Base-by-base conservation (phyloP, 2,329 filamentous ascomycete species). In the Fusarium tupiense region DNA sequence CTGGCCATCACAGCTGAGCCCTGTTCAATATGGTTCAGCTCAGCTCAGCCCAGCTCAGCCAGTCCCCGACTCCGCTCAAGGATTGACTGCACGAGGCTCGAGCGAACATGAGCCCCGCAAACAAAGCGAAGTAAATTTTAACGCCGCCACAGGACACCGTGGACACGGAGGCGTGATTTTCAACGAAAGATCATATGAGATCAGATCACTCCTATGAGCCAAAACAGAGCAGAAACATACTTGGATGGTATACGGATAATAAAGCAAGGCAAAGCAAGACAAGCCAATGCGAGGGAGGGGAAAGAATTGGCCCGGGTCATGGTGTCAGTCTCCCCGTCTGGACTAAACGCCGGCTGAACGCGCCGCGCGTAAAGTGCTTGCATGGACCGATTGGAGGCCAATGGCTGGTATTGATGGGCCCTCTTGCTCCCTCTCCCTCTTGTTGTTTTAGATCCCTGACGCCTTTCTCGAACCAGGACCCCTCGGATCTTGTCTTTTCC, bases 311-410 rank as follows among this genome's bases (percentile, higher is more conserved):
- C 40, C 50, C 61, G 50, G 71, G 61, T 56, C 70, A 74, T 74
- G 57, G 67, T 72, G 52, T 74, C 63, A 74, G 71, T 74, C 71
- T 74, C 71, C 56, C 71, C 56, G 61, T 66, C 35, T 53, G 17
- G 46, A 40, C 60, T 37, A 44, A 37, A 69, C 54, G 60, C 61
- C 67, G 43, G 44, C 38, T 47, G 65, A 61, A 62, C 67, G 71
- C 57, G 71, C 64, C 64, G 49, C 72, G 72, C 65, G 72, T 75
- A 75, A 75, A 75, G 72, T 75, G 72, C 72, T 75, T 75, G 72
- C 72, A 75, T 72, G 46, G 60, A n/a, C 38, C 26, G 14, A 59
- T 59, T 17, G n/a, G 20, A 35, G 41, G 41, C 41, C 41, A 37
- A 38, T 49, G 20, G 31, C 33, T 50, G 54, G n/a, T 46, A 44